Base-by-base conservation (phyloP, 2,329 filamentous ascomycete species). In the Colletotrichum noveboracense region DNA sequence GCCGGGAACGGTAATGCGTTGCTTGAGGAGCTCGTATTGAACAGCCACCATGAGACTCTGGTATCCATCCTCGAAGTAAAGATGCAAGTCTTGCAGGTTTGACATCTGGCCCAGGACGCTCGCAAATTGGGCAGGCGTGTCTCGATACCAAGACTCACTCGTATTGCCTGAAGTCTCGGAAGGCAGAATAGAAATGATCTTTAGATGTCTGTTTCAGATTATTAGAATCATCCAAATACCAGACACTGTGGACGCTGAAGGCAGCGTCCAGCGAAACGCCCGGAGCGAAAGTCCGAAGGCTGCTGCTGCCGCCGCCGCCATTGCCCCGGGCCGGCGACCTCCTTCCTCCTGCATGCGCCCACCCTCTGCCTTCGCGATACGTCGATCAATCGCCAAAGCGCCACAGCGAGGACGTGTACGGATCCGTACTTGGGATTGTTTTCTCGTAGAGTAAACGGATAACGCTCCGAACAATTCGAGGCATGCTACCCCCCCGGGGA, bases 371-470 rank as follows among this genome's bases (percentile, higher is more conserved):
- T 36, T 36, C 34, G 34, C 34, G 34, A 36, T 36, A 14, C 34
- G 7, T 36, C 34, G 14, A 16, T 36, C 34, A 36, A 36, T 7
- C 1, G 34, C 1, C 34, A 1, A 36, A 36, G 34, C 6, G 34
- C 7, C 34, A 14, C 13, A 1, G 34, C 34, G 34, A 1, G 34
- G 34, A 1, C 0, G 1, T 36, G 13, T 1, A 36, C 13, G 34
- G 0, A 16, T 36, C 34, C 3, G 34, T 1, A 1, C 34, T 36
- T 5, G 34, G 34, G 34, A 36, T 0, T 36, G 34, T 36, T 36
- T 4, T 36, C 34, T 1, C 14, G 34, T 36, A 0, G 34, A 36
- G 34, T 36, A 4, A 5, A 36, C 36, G 36, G 7, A 38, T 18
- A 30, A 9, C 28, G 28, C 28, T 9, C 28, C 28, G 28, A 8